Evolutionary conservation across 768 basidiomycete genomes (phyloP).

Genomic region (Pleurotus platypus): DNA sequence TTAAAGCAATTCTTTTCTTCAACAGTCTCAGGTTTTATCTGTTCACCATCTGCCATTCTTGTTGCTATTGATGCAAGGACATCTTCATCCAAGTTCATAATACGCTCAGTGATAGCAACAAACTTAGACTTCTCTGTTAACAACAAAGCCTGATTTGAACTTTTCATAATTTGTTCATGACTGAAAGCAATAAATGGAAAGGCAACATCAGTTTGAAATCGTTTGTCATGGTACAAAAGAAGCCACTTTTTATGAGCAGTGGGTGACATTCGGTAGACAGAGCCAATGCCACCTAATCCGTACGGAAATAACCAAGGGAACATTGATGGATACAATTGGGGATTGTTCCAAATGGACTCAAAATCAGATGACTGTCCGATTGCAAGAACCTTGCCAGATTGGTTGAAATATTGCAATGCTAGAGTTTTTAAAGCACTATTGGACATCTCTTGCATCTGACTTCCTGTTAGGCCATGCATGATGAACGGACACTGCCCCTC

Average conservation of each 20-base stretch:
- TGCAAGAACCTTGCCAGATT: conserved; percentile 15
- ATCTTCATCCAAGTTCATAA: conserved; percentile 18
- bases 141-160: conserved; percentile 21
- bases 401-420: conserved; percentile 12
- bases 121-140: conserved; percentile 23
- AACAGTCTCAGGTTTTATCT: conserved; percentile 21
- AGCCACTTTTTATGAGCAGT: conserved; percentile 21
- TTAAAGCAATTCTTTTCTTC: conserved; percentile 31
- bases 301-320: conserved; percentile 38
- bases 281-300: conserved; percentile 27
- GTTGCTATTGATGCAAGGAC: conserved; percentile 17
- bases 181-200: conserved; percentile 25
- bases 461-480: conserved; percentile 22
- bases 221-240: conserved; percentile 27
- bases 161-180: conserved; percentile 23
- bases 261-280: conserved; percentile 10
- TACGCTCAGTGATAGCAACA: conserved; percentile 16
- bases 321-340: conserved; percentile 20
- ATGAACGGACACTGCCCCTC: conserved; percentile 21
- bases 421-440: conserved; percentile 14
- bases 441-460: conserved; percentile 12
- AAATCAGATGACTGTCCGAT: conserved; percentile 15
- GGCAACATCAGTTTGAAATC: conserved; percentile 22
- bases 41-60: conserved; percentile 20
- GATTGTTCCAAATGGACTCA: conserved; percentile 21